phyloP scores from a whole-genome alignment of 768 basidiomycete genomes.

The Boletus reticulatus region DNA sequence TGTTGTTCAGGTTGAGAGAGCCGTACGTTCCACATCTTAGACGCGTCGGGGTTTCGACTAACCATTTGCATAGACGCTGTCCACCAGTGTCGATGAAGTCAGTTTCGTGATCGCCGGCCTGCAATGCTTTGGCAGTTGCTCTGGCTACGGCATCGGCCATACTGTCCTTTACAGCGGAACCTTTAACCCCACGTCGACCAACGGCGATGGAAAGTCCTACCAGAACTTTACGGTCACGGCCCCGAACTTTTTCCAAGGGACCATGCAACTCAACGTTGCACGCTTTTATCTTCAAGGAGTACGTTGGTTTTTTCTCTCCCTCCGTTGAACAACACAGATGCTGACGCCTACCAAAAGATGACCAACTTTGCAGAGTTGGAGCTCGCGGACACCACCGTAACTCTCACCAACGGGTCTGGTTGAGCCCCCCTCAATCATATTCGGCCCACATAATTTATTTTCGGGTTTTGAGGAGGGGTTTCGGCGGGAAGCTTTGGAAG shows the following conservation, averaged over 20 bases:
- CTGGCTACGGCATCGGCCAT: not conserved
- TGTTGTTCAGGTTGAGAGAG: constrained; percentile 38
- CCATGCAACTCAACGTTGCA: not conserved
- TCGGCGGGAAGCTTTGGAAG: too few species aligned
- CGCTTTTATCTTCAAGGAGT: constrained; percentile 5
- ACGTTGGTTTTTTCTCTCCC: not conserved
- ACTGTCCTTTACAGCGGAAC: not conserved
- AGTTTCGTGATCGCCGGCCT: not conserved
- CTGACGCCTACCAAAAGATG: not conserved
- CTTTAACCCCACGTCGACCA: not conserved
- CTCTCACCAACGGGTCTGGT: not conserved
- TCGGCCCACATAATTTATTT: not conserved
- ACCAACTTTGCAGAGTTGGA: not conserved
- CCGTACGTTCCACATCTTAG: constrained; percentile 30
- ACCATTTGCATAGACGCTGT: not conserved
- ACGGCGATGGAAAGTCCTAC: not conserved
- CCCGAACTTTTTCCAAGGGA: not conserved
- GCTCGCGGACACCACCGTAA: not conserved
- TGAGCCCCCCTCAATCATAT: not conserved
- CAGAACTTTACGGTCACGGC: not conserved
- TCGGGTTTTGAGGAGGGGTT: not conserved
- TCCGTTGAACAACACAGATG: not conserved
- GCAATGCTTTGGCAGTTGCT: not conserved
- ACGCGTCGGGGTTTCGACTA: not conserved
- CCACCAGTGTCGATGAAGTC: not conserved